Base-by-base conservation (phyloP, 345 rosid species). In the Pelargonium nanum region DNA sequence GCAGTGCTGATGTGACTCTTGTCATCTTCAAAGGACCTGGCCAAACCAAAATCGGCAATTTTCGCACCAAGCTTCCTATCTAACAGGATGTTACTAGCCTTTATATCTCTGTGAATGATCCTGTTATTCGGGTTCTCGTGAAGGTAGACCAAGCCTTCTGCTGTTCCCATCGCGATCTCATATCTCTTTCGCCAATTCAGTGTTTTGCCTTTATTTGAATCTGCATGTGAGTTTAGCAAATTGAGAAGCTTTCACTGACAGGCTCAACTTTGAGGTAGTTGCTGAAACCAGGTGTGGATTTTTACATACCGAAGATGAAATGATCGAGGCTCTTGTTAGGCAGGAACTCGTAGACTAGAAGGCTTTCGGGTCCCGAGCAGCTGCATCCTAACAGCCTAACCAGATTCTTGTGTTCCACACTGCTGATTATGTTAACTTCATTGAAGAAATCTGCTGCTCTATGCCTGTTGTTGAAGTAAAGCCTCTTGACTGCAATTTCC, bases 1-100 rank as follows among this genome's bases (percentile, higher is more conserved):
- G 94, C 99, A 4, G 96, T 92, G 89, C 94, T 93, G 68, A 89
- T 93, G 72, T 89, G 97, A 30, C 94, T 89, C 73, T 89, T 81
- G 68, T 93, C 96, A 25, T 85, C 97, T 65, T 86, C 85, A 68
- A 87, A 93, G 55, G 99, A 80, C 70, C 97, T 84, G 0, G 99
- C 97, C 55, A 93, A 80, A 24, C 97, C 99, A 65, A 93, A 89
- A 73, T 93, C 99, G 0, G 99, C 97, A 30, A 89, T 89, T 70
- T 87, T 93, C 5, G 99, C 91, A 1, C 89, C 89, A n/a, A 89
- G 72, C 73, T 74, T 84, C 19, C 83, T 74, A 60, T 93, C 94
- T 63, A 89, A 62, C 75, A 93, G 80, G 66, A 87, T 89, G 23
- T 89, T 93, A 40, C 98, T 92, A 34, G 96, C 91, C 78, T 92